Percentiles rank a stretch among this genome's conserved stretches.
phyloP scores from a whole-genome alignment of 2,329 filamentous ascomycete species.

The Penicillium sp. region DNA sequence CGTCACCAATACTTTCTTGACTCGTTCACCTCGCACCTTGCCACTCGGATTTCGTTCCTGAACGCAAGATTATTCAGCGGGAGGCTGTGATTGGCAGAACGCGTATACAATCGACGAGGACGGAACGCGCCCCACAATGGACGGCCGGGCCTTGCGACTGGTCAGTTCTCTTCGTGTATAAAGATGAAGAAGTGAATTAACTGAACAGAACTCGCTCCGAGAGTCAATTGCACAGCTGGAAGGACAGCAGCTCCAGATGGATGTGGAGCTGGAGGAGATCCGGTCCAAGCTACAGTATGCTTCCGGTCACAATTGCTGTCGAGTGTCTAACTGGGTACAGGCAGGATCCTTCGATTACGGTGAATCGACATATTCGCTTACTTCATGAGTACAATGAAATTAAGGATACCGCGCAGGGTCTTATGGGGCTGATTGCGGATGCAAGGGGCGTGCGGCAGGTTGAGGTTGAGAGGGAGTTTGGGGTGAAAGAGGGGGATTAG shows the following conservation, averaged over 20 bases:
- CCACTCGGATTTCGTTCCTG: not conserved
- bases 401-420: constrained; percentile 63
- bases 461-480: constrained; percentile 43
- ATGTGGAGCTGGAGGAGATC: constrained; percentile 34
- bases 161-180: constrained; percentile 2
- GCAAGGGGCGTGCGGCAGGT: constrained; percentile 56
- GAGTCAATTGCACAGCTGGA: constrained; percentile 42
- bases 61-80: constrained; percentile 18
- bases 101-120: not conserved
- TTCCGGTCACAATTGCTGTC: too few relatives aligned
- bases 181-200: not conserved
- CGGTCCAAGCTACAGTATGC: constrained; percentile 38
- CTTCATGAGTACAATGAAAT: constrained; percentile 71
- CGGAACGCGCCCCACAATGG: constrained; percentile 2
- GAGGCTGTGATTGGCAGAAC: constrained; percentile 13
- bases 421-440: constrained; percentile 68
- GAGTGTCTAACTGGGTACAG: constrained; percentile 13
- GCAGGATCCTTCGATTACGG: constrained; percentile 51
- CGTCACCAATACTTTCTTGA: not conserved
- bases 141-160: constrained; percentile 14
- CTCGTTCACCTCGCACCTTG: not conserved
- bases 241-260: constrained; percentile 44
- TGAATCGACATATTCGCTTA: constrained; percentile 62
- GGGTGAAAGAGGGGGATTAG: constrained; percentile 39
- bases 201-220: constrained; percentile 21